These are phyloP conservation scores for Tardiomyces blankii DNA, from an alignment of 1,139 yeast genomes.

Conservation along the genomic window DNA sequence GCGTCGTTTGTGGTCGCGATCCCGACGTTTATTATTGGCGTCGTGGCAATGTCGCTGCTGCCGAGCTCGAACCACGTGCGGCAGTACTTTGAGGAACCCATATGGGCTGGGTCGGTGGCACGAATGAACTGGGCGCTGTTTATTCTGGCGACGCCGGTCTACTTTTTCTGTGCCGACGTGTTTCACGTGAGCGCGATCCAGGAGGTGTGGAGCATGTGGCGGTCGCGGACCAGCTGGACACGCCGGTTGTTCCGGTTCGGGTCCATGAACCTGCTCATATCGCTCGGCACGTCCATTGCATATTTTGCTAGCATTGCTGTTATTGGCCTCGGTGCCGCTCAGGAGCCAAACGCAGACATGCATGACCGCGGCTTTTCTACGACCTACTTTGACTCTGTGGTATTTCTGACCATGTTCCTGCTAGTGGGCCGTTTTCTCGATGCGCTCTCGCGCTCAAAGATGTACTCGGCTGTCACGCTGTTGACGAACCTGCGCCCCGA, in stretches of 20 bases:
- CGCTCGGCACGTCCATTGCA: conserved; percentile 61
- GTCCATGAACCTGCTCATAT: conserved; percentile 64
- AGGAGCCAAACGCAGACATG: conserved; percentile 16
- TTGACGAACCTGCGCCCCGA: conserved; percentile 42
- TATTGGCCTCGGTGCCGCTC: conserved; percentile 37
- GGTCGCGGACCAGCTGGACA: conserved; percentile 38
- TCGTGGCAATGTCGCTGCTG: conserved; percentile 57
- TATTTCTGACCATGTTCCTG: conserved; percentile 59
- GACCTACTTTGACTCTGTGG: conserved; percentile 70
- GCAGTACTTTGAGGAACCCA: conserved; percentile 47
- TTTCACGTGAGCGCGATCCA: conserved; percentile 57
- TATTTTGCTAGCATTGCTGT: conserved; percentile 58
- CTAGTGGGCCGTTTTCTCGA: conserved; percentile 62
- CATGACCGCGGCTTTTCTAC: conserved; percentile 39
- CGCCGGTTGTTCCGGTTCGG: conserved; percentile 58
- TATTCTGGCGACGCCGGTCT: conserved; percentile 59
- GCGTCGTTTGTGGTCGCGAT: conserved; percentile 45
- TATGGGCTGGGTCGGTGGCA: conserved; percentile 55
- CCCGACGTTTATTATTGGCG: conserved; percentile 60
- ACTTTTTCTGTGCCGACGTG: conserved; percentile 62
- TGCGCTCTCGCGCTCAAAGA: conserved; percentile 51
- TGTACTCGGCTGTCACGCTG: conserved; percentile 53
- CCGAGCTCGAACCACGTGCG: conserved; percentile 34
- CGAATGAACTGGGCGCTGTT: conserved; percentile 57
- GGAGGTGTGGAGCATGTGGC: conserved; percentile 50